phyloP scores from a whole-genome alignment of 2,329 filamentous ascomycete species.

The Alternaria tenuissima region DNA sequence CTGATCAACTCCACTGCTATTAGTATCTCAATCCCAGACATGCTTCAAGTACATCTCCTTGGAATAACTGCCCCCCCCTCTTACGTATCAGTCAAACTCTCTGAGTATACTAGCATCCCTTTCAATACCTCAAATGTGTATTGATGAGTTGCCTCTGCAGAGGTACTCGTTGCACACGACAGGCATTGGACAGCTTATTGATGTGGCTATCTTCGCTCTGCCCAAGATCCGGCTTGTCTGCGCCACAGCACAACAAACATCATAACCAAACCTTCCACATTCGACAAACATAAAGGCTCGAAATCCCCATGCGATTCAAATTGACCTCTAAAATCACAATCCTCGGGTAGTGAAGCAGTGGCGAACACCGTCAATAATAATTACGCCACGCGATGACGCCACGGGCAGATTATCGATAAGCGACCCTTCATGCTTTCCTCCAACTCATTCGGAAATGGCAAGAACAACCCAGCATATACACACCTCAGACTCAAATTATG shows the following conservation, averaged over 20 bases:
- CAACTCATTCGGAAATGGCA: neutral
- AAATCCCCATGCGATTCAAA: neutral
- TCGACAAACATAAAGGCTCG: neutral
- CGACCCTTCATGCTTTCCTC: neutral
- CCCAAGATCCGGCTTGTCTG: neutral
- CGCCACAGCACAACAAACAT: neutral
- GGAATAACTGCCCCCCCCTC: neutral
- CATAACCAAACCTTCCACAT: neutral
- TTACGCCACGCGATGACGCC: conserved; percentile 10
- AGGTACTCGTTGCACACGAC: no score
- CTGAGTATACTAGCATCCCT: neutral
- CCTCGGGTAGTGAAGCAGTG: neutral
- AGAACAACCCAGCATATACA: neutral
- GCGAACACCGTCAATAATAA: neutral
- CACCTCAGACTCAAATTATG: conserved; percentile 22
- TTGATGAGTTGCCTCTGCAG: neutral
- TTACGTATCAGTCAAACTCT: neutral
- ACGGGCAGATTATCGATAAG: conserved; percentile 21
- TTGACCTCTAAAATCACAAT: neutral
- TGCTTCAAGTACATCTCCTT: neutral
- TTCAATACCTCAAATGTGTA: neutral
- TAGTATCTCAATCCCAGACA: neutral
- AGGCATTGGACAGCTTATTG: neutral
- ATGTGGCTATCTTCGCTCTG: neutral
- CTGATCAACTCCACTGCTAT: neutral